phyloP scores from a whole-genome alignment of 2,329 filamentous ascomycete genomes.

The Parafenestella ontariensis region DNA sequence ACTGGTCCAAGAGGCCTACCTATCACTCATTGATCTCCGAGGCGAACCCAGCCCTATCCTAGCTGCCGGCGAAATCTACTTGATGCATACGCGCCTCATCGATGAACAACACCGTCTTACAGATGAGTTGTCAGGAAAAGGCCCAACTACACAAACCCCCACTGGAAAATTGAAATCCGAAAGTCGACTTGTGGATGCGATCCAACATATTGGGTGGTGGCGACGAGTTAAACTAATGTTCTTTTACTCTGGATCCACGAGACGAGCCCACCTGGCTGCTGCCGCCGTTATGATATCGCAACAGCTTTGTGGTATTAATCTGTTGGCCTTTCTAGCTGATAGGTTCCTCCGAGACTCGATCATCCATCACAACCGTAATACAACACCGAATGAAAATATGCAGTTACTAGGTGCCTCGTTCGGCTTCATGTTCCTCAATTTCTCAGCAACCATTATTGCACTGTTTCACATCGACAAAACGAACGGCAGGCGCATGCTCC shows the following conservation, averaged over 20 bases:
- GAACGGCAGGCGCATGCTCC: neutral
- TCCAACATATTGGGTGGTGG: neutral
- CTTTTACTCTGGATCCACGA: neutral
- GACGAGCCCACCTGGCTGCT: neutral
- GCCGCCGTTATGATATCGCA: slow-evolving; percentile 5
- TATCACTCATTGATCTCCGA: too few species aligned
- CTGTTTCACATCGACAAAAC: slow-evolving; percentile 1
- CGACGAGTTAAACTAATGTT: too few species aligned
- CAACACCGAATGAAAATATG: neutral
- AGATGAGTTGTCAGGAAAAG: too few species aligned
- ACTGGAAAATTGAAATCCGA: too few species aligned
- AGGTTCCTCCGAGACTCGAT: slow-evolving; percentile 5
- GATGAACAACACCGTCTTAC: too few species aligned
- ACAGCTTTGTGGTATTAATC: slow-evolving; percentile 7
- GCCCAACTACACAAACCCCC: too few species aligned
- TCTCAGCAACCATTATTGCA: neutral
- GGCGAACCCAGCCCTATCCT: too few species aligned
- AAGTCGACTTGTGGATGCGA: too few species aligned
- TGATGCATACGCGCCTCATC: too few species aligned
- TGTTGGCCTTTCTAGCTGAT: slow-evolving; percentile 5
- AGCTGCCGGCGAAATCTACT: too few species aligned
- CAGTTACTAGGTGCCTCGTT: neutral
- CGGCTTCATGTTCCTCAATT: neutral
- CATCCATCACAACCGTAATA: neutral
- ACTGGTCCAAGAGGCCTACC: neutral